Base-by-base conservation (phyloP, 257 asterid species). In the Linaria vulgaris region DNA sequence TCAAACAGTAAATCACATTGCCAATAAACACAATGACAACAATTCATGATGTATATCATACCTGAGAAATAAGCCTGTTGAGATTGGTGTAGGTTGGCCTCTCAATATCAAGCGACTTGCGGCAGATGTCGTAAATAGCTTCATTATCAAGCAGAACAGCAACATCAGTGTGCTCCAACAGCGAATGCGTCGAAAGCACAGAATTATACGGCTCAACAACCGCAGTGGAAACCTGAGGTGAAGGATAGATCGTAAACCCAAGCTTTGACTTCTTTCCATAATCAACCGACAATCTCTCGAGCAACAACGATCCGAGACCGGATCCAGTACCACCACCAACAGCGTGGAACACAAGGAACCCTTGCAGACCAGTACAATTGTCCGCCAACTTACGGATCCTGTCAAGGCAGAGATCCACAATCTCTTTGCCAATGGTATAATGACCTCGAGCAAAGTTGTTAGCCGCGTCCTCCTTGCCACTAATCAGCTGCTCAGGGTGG, bases 251-350 rank as follows among this genome's bases (percentile, higher is more conserved):
- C 12, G 97, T 90, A 69, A 90, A 90, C 14, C 97, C 97, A 21
- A 90, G 59, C 82, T 90, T 90, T 0, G 97, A 90, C 24, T 87
- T 90, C 75, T 90, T 90, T 9, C 97, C 97, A 5, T 90, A 90
- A 50, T 90, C 97, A 7, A 90, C 97, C 1, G 97, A 90, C 6
- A 90, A 92, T 82, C 97, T 85, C 82, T 90, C 97, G 0, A 90
- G 86, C 72, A 90, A 54, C 10, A 90, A 82, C 30, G 97, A 90
- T 49, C 97, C 97, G 34, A 90, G 86, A 0, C 97, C 97, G 19
- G 97, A 90, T 54, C 97, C 97, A 12, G 97, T 90, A 6, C 97
- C 97, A 44, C 97, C 97, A n/a, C 97, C 97, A 9, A 90, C 97
- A 17, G 97, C 97, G 20, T 90, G 97, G 84, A 90, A 90, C 22